Conservation (phyloP, 805 yeast genomes). For the Myxozyma vanderwaltii region DNA sequence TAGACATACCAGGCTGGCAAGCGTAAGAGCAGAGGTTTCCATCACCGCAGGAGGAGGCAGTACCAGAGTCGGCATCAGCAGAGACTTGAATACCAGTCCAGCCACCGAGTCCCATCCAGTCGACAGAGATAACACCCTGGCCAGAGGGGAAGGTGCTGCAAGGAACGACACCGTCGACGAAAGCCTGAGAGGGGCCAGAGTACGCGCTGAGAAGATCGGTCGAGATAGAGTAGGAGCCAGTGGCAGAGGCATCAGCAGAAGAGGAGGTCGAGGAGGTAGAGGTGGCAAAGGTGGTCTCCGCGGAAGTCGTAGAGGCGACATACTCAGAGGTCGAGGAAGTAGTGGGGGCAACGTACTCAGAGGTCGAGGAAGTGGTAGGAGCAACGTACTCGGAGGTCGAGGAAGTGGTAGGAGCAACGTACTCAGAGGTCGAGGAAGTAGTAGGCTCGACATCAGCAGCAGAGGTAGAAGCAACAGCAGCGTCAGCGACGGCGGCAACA, state of each 20-base stretch:
- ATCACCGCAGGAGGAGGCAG: conserved; percentile 69
- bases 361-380: conserved; percentile 42
- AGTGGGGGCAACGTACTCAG: conserved; percentile 35
- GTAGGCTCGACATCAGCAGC: conserved; percentile 33
- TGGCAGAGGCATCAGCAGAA: conserved; percentile 38
- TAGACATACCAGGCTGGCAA: conserved; percentile 98
- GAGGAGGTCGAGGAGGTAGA: conserved; percentile 29
- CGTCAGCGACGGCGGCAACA: conserved; percentile 35
- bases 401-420: conserved; percentile 36
- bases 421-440: conserved; percentile 35
- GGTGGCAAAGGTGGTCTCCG: conserved; percentile 17
- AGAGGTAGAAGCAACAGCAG: conserved; percentile 32
- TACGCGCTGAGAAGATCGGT: conserved; percentile 57
- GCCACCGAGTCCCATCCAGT: conserved; percentile 77
- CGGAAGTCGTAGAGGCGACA: conserved; percentile 20
- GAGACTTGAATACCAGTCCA: conserved; percentile 72
- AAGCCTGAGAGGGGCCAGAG: conserved; percentile 58
- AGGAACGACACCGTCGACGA: conserved; percentile 69
- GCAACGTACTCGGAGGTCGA: conserved; percentile 35
- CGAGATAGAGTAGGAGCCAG: conserved; percentile 39
- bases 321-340: conserved; percentile 33
- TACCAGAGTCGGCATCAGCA: conserved; percentile 60
- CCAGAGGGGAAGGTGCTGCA: conserved; percentile 78
- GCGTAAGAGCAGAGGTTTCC: conserved; percentile 97
- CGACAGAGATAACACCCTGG: conserved; percentile 77